phyloP scores from a whole-genome alignment of 305 asterid genomes.

The Fraxinus greggii region DNA sequence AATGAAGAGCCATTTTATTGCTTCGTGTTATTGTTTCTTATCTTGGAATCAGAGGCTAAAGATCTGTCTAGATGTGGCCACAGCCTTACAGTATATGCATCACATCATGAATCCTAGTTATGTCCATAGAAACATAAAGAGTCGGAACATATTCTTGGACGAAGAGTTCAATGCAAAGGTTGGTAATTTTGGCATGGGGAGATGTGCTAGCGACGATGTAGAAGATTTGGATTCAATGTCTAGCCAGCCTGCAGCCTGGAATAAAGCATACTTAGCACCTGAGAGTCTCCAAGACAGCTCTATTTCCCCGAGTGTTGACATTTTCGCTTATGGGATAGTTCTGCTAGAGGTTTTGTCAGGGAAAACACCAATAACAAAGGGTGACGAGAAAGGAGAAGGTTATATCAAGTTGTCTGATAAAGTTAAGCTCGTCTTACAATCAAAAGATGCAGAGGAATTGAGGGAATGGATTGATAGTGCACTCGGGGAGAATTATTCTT shows the following conservation, averaged over 20 bases:
- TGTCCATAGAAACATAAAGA: constrained; percentile 56
- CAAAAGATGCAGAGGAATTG: constrained; percentile 50
- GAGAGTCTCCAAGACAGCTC: constrained; percentile 37
- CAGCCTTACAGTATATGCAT: constrained; percentile 74
- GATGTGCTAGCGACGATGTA: constrained; percentile 22
- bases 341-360: constrained; percentile 72
- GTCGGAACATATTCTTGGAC: constrained; percentile 60
- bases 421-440: constrained; percentile 41
- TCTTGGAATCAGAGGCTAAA: constrained; percentile 66
- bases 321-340: constrained; percentile 70
- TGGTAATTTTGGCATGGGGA: constrained; percentile 74
- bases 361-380: constrained; percentile 36
- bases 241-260: constrained; percentile 22
- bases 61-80: constrained; percentile 66
- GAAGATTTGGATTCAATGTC: constrained; percentile 29
- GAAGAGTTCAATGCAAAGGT: constrained; percentile 69
- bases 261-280: constrained; percentile 57
- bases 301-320: constrained; percentile 43
- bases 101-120: constrained; percentile 64
- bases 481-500: constrained; percentile 62
- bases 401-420: constrained; percentile 36
- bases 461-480: constrained; percentile 76
- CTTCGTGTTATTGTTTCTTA: constrained; percentile 76
- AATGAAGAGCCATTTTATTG: constrained; percentile 79
- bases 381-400: constrained; percentile 25